A percentile compares a stretch with the other conserved stretches of the same genome.
These are phyloP conservation scores for Vigna angularis DNA, from an alignment of 306 rosid species.

Conservation along the genomic window DNA sequence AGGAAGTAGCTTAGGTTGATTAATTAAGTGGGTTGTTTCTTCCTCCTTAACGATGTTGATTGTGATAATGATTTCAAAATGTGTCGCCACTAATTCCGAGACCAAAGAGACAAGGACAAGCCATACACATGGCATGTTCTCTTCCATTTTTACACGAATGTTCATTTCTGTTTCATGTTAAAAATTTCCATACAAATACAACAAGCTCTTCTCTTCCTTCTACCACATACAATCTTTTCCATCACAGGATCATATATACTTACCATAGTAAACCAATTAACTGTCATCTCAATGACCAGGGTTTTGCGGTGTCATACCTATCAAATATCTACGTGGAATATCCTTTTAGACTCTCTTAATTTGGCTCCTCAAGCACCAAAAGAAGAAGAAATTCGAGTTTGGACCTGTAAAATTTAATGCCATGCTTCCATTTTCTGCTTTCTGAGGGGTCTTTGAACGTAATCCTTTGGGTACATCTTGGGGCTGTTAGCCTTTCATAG, in stretches of 20 bases:
- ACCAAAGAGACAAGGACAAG: slow-evolving; percentile 46
- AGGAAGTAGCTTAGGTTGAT: slow-evolving; percentile 25
- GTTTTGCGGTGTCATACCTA: slow-evolving; percentile 41
- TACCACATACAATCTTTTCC: slow-evolving; percentile 29
- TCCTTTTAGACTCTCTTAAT: slow-evolving; percentile 40
- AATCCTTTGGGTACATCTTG: slow-evolving; percentile 48
- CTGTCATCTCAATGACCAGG: slow-evolving; percentile 48
- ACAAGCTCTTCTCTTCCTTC: slow-evolving; percentile 6
- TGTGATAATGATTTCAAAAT: slow-evolving; percentile 48
- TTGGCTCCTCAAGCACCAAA: slow-evolving; percentile 46
- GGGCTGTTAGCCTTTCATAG: slow-evolving; percentile 41
- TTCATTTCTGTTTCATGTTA: slow-evolving; percentile 47
- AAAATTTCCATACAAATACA: slow-evolving; percentile 49
- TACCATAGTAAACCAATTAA: slow-evolving; percentile 34
- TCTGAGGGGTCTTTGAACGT: slow-evolving; percentile 40
- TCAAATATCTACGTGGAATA: slow-evolving; percentile 42
- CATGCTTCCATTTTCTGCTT: slow-evolving; percentile 37
- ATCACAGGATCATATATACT: slow-evolving; percentile 26
- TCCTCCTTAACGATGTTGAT: slow-evolving; percentile 46
- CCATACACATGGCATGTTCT: slow-evolving; percentile 50
- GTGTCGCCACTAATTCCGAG: slow-evolving; percentile 39
- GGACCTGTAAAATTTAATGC: slow-evolving; percentile 12
- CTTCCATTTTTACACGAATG: slow-evolving; percentile 49
- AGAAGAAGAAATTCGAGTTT: slow-evolving; percentile 2
- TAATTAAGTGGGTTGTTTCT: neutral